Percentiles rank a stretch among this genome's conserved stretches.
Conservation (phyloP, 805 yeast species). For the Nakazawaea molendinolei region DNA sequence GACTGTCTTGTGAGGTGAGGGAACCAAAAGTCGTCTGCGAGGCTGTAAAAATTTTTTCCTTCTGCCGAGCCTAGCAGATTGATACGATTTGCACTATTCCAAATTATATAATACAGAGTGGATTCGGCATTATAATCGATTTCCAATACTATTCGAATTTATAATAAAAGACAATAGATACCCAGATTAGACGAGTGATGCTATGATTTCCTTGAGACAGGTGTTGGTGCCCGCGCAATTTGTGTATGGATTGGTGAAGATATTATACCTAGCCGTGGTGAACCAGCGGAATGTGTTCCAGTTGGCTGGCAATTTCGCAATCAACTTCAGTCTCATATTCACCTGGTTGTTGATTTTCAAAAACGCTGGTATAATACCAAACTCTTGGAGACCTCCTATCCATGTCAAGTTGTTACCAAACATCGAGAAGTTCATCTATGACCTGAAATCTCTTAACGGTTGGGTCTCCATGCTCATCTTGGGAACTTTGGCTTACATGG, state of each 20-base stretch:
- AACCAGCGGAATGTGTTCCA: constrained; percentile 33
- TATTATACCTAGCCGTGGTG: constrained; percentile 10
- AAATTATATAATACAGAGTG: no score
- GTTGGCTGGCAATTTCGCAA: constrained; percentile 35
- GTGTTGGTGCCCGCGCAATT: not conserved
- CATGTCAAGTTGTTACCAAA: constrained; percentile 39
- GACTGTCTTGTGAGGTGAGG: no score
- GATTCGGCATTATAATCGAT: no score
- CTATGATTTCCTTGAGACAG: constrained; percentile 5
- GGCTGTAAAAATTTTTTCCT: no score
- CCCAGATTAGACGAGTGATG: no score
- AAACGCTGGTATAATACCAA: constrained; percentile 54
- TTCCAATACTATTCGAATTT: no score
- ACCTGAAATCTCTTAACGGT: constrained; percentile 15
- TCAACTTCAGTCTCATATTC: constrained; percentile 47
- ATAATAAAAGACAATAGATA: no score
- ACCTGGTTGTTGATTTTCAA: constrained; percentile 52
- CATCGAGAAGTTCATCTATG: constrained; percentile 35
- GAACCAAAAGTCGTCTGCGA: no score
- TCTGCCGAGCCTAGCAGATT: no score
- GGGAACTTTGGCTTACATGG: constrained; percentile 12
- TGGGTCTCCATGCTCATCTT: constrained; percentile 18
- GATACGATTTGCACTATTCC: no score
- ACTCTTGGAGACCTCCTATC: constrained; percentile 44
- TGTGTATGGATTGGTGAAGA: no score